These are phyloP conservation scores for Yamadazyma kanchanaburiensis DNA, from an alignment of 1,139 yeast species.

Conservation along the genomic window DNA sequence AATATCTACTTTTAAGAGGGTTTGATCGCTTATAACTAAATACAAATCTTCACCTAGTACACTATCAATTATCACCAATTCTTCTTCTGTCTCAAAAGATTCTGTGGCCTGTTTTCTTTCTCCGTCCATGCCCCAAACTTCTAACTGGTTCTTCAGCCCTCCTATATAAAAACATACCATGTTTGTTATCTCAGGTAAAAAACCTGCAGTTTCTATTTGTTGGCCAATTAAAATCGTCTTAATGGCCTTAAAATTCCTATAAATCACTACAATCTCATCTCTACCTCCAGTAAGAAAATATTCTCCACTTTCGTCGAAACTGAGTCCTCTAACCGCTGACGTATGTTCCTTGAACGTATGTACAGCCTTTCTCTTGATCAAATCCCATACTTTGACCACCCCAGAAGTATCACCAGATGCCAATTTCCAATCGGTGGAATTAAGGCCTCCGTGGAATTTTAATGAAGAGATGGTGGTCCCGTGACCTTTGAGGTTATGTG, in stretches of 20 bases:
- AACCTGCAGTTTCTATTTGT: constrained; percentile 81
- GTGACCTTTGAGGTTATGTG: constrained; percentile 92
- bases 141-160: constrained; percentile 70
- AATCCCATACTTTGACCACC: constrained; percentile 83
- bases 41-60: constrained; percentile 26
- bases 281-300: constrained; percentile 81
- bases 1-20: constrained; percentile 55
- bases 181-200: constrained; percentile 33
- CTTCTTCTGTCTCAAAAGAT: constrained; percentile 57
- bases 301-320: constrained; percentile 52
- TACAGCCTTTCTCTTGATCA: constrained; percentile 71
- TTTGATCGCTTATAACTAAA: constrained; percentile 78
- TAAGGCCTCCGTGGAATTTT: constrained; percentile 67
- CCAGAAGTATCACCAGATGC: constrained; percentile 92
- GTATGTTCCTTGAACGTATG: constrained; percentile 70
- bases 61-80: constrained; percentile 62
- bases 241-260: constrained; percentile 53
- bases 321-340: constrained; percentile 84
- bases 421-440: constrained; percentile 70
- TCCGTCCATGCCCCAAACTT: constrained; percentile 51
- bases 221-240: constrained; percentile 73
- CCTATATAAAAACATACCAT: constrained; percentile 61
- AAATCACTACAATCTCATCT: constrained; percentile 72
- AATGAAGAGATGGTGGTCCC: constrained; percentile 88
- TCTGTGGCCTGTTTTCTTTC: constrained; percentile 44